Base-by-base conservation (phyloP, 768 basidiomycete species). In the Leccinum obscurum region DNA sequence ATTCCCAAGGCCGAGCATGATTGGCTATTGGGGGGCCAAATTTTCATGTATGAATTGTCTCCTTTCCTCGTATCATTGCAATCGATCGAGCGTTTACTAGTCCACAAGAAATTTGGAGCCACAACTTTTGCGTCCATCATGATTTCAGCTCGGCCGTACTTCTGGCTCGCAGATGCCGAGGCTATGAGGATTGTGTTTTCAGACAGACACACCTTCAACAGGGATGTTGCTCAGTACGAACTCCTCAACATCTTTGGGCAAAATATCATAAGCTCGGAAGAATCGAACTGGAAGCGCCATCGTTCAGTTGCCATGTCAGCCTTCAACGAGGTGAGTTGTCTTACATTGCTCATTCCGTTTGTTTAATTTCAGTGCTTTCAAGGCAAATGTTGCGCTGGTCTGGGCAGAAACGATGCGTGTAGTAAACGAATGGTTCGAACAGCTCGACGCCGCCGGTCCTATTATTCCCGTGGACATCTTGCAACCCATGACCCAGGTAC, bases 311-410 rank as follows among this genome's bases (percentile, higher is more conserved):
- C 80, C 22, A 81, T 79, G 56, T 77, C 80, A 10, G 83, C 83
- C 1, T 84, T 84, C 68, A 81, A 77, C 51, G 83, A 83, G 70
- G 82, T 72, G 57, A 52, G 68, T 52, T 15, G 15, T 32, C 11
- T 26, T 20, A 44, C 17, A 35, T 37, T 15, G 1, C 14, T 37
- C 35, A 15, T 14, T 26, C 15, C 8, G 6, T 57, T 26, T n/a
- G 30, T 51, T 52, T 59, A 24, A 65, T 28, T 0, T 37, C 32
- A 2, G 7, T 39, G 2, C 14, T 34, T 2, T 5, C 32, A 57
- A 83, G 81, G 74, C 76, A 11, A 81, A 83, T 37, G 73, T 78
- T 57, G 76, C 78, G 6, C 70, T 83, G n/a, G 81, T 81, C 5
- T 83, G 82, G 83, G 66, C 69, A 15, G 81, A 83, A 62, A 73